Evolutionary conservation across 2,329 filamentous ascomycete genomes (phyloP).

Genomic region (Sclerotinia borealis): DNA sequence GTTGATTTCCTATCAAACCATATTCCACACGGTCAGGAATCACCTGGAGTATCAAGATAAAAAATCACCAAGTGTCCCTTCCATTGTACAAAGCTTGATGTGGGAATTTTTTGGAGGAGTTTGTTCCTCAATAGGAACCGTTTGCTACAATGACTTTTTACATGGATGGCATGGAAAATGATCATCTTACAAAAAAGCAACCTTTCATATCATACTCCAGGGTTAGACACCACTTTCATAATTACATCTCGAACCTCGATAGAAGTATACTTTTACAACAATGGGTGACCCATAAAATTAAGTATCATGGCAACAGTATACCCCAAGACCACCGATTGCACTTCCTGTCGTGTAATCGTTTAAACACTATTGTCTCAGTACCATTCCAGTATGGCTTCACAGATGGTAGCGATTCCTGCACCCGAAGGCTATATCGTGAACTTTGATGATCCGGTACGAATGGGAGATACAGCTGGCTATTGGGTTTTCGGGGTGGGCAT

Average conservation of each 20-base stretch:
- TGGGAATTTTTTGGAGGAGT: too few relatives aligned
- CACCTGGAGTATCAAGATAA: too few relatives aligned
- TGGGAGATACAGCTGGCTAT: background rate
- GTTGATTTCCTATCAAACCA: too few relatives aligned
- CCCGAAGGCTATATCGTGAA: slow-evolving; percentile 1
- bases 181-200: too few relatives aligned
- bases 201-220: background rate
- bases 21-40: too few relatives aligned
- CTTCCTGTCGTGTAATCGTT: background rate
- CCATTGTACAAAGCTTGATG: too few relatives aligned
- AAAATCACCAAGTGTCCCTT: too few relatives aligned
- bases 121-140: too few relatives aligned
- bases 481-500: slow-evolving; percentile 2
- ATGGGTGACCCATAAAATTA: background rate
- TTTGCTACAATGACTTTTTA: too few relatives aligned
- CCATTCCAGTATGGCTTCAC: background rate
- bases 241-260: background rate
- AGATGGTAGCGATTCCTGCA: background rate
- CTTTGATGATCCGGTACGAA: background rate
- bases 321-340: background rate
- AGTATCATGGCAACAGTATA: background rate
- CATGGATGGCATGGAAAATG: too few relatives aligned
- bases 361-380: background rate
- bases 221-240: background rate
- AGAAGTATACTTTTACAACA: background rate